Evolutionary conservation across 345 rosid genomes (phyloP), one percentile per base, ranked within the genome.

Genomic region (Sisymbrium altissimum): DNA sequence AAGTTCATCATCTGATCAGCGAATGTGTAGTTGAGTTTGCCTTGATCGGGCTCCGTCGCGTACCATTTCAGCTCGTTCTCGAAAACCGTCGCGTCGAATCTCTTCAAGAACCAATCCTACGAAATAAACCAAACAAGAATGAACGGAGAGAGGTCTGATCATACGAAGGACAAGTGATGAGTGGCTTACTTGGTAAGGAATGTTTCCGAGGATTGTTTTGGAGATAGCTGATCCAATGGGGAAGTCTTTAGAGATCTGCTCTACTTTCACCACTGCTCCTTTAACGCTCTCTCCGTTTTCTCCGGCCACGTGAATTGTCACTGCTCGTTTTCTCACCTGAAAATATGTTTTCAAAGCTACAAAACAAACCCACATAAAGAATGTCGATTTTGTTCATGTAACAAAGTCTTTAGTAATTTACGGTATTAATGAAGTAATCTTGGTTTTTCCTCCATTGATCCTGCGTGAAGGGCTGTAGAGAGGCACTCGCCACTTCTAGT

Each of bases 1-100:
- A 91, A 85, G 25, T 81, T 76, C 68, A 91, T 7, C 94, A 91
- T 86, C 64, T 81, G 68, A 54, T 93, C 96, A 9, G 96, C 27
- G 41, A 76, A 30, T 17, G 86, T 84, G 83, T 93, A 93, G 54
- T 91, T 88, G 7, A 81, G 27, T 58, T 78, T 78, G 50, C 97
- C 98, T 68, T 83, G 87, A 21, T 79, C 64, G 0, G 90, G 86
- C 71, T 93, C 98, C n/a, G 94, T 91, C 3, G 92, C 92, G 40
- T 88, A 86, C 98, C 98, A 93, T 66, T 93, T 91, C 4, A 91
- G 89, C 68, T 93, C 98, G 63, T 91, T 89, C 76, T 93, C 96
- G 7, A 89, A 91, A 9, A 93, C 97, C 6, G 94, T 91, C 6
- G 92, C 89, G 66, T 89, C 89, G 76, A 94, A 91, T 81, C 98